Percentiles rank a stretch among this genome's conserved stretches.
phyloP scores from a whole-genome alignment of 768 basidiomycete species.

The Cantharellus cinnabarinus region DNA sequence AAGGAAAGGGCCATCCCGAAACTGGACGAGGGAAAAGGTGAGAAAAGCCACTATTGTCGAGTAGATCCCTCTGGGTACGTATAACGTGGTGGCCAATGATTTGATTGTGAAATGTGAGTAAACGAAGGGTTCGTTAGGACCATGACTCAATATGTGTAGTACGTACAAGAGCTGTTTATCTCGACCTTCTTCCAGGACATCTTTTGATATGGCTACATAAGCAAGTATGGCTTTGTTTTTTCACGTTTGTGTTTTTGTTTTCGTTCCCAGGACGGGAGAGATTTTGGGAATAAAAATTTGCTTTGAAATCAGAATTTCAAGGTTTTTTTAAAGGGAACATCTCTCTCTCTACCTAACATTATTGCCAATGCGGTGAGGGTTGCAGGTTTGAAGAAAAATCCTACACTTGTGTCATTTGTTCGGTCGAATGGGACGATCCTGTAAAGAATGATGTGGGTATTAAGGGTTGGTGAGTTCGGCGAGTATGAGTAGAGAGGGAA shows the following conservation, averaged over 20 bases:
- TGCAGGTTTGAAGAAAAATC: constrained; percentile 79
- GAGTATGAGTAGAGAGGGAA: not conserved
- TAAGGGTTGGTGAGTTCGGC: no score
- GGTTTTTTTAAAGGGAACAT: not conserved
- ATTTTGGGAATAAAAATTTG: constrained; percentile 19
- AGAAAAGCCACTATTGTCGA: constrained; percentile 57
- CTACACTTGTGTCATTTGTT: constrained; percentile 60
- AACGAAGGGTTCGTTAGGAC: not conserved
- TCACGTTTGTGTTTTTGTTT: no score
- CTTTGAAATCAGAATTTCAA: constrained; percentile 18
- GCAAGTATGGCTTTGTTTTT: constrained; percentile 25
- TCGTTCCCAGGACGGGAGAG: no score
- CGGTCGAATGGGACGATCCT: constrained; percentile 70
- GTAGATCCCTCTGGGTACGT: constrained; percentile 40
- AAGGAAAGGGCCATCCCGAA: constrained; percentile 76
- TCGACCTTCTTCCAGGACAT: constrained; percentile 63
- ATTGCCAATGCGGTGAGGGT: constrained; percentile 51
- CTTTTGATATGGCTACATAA: constrained; percentile 66
- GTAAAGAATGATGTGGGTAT: not conserved
- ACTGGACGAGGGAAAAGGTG: constrained; percentile 68
- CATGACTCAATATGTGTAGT: not conserved
- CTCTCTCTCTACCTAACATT: not conserved
- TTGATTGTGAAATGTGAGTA: not conserved
- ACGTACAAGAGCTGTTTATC: constrained; percentile 67
- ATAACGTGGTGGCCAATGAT: not conserved